Percentiles rank a stretch among this genome's conserved stretches.
Conservation (phyloP, 208 protist species). For the Tritrichomonas foetus region DNA sequence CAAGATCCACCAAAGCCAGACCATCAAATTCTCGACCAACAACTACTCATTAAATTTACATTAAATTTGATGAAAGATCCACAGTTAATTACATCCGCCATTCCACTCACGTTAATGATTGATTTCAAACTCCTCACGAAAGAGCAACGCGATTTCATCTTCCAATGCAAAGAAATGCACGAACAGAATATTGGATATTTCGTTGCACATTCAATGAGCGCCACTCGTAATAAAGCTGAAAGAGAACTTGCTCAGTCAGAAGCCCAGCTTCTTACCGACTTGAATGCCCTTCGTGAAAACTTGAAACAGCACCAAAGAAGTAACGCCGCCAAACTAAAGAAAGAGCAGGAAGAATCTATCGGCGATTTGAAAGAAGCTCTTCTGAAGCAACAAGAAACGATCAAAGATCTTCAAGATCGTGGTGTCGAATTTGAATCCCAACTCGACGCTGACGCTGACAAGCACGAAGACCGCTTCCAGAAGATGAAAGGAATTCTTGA, state of each 20-base stretch:
- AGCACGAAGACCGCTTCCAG: no score
- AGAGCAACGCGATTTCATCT: neutral
- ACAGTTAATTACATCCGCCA: neutral
- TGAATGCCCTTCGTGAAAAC: neutral
- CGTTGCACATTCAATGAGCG: neutral
- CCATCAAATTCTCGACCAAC: no score
- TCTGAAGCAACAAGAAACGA: neutral
- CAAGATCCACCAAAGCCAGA: no score
- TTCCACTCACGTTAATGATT: neutral
- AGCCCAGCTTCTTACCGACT: neutral
- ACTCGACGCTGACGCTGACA: no score
- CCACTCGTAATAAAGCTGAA: neutral
- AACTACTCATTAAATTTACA: no score
- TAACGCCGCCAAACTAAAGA: neutral
- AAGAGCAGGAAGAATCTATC: neutral
- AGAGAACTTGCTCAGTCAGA: neutral
- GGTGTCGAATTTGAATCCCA: no score
- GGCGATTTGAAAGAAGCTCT: neutral
- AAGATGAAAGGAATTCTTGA: no score
- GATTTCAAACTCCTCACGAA: neutral
- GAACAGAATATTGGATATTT: neutral
- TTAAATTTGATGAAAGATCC: no score
- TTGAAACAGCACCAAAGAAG: no score
- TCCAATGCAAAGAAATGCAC: neutral
- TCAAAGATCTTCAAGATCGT: neutral